These are phyloP conservation scores for Extremus antarcticus DNA, from an alignment of 495 filamentous ascomycete genomes.

Conservation along the genomic window DNA sequence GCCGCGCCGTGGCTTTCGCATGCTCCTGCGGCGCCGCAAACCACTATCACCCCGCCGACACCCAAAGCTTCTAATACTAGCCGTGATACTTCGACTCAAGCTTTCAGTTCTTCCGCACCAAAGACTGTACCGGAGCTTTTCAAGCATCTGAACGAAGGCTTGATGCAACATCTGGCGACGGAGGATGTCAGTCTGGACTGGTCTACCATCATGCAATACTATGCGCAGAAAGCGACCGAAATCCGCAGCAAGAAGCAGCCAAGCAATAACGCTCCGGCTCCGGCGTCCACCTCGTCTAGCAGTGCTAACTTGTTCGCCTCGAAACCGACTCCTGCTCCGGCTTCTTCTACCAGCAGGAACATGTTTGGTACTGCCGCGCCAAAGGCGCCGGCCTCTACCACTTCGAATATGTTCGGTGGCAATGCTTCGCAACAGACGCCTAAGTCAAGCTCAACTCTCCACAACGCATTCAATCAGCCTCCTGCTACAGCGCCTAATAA, in stretches of 20 bases:
- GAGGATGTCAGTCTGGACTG: constrained; percentile 16
- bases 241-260: background rate
- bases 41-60: background rate
- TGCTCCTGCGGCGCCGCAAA: background rate
- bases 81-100: background rate
- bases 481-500: constrained; percentile 12
- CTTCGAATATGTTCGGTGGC: background rate
- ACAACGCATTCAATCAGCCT: background rate
- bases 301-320: background rate
- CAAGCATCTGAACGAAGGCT: constrained; percentile 18
- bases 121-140: background rate
- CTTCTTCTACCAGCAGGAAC: background rate
- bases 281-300: background rate
- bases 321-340: background rate
- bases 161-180: constrained; percentile 12
- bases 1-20: background rate
- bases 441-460: background rate
- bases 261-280: background rate
- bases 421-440: background rate
- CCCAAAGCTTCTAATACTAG: background rate
- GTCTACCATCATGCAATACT: constrained; percentile 14
- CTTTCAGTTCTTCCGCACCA: background rate
- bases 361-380: background rate
- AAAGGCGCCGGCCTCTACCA: background rate
- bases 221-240: constrained; percentile 9